phyloP scores from a whole-genome alignment of 495 filamentous ascomycete species.

The Lophiotrema nucula region DNA sequence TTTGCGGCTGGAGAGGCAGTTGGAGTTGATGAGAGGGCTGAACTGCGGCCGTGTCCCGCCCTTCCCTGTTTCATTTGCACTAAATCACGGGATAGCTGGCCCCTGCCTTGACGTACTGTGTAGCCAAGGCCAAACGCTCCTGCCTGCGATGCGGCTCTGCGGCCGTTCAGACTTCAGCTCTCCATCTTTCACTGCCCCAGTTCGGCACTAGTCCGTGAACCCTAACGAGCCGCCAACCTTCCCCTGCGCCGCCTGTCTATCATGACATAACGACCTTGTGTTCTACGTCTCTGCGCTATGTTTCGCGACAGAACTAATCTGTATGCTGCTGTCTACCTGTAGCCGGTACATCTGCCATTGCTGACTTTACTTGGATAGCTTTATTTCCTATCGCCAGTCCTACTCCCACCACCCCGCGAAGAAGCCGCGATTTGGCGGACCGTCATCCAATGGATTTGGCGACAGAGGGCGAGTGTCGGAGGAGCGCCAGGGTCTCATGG shows the following conservation, averaged over 20 bases:
- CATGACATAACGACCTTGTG: slow-evolving; percentile 28
- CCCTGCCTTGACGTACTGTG: too few relatives aligned
- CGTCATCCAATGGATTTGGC: slow-evolving; percentile 70
- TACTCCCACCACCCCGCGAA: slow-evolving; percentile 93
- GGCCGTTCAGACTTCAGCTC: background rate
- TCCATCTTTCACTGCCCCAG: background rate
- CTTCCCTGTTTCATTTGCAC: slow-evolving; percentile 11
- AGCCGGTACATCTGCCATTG: background rate
- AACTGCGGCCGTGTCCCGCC: slow-evolving; percentile 15
- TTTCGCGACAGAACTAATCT: slow-evolving; percentile 99
- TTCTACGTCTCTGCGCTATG: slow-evolving; percentile 56
- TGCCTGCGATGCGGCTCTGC: slow-evolving; percentile 23
- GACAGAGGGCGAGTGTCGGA: slow-evolving; percentile 59
- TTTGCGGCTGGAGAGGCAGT: slow-evolving; percentile 17
- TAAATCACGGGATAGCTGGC: too few relatives aligned
- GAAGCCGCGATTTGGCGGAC: slow-evolving; percentile 66
- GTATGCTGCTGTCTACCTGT: slow-evolving; percentile 50
- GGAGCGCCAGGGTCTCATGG: slow-evolving; percentile 86
- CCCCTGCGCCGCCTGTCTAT: background rate
- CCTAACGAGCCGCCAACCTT: background rate
- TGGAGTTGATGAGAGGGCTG: slow-evolving; percentile 15
- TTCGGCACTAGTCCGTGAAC: too few relatives aligned
- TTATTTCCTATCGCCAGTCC: slow-evolving; percentile 97
- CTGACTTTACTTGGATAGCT: slow-evolving; percentile 54
- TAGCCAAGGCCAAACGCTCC: background rate